phyloP scores from a whole-genome alignment of 208 protist genomes.

The Phytomonas serpens region DNA sequence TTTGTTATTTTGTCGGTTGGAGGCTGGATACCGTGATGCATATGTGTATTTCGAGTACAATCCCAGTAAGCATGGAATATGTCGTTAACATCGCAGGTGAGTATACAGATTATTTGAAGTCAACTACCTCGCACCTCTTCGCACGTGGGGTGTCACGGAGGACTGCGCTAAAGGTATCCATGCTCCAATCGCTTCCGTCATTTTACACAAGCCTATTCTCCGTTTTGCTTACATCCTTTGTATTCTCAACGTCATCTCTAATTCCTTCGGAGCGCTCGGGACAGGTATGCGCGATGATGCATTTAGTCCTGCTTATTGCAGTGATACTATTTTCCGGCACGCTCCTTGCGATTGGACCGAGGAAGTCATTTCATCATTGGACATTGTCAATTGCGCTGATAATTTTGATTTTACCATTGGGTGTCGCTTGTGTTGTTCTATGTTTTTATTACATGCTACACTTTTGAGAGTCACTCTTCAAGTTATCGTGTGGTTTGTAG shows the following conservation, averaged over 20 bases:
- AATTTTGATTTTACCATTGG: not conserved
- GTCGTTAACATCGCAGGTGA: conserved; percentile 35
- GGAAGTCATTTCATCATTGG: conserved; percentile 30
- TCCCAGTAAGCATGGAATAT: conserved; percentile 45
- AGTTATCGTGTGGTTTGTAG: not conserved
- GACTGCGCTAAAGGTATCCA: conserved; percentile 24
- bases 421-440: not conserved
- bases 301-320: conserved; percentile 29
- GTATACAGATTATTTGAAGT: conserved; percentile 60
- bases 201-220: conserved; percentile 23
- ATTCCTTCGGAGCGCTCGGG: conserved; percentile 22
- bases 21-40: conserved; percentile 32
- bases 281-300: conserved; percentile 30
- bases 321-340: conserved; percentile 25
- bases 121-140: conserved; percentile 48
- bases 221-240: conserved; percentile 25
- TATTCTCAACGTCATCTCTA: conserved; percentile 30
- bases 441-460: not conserved
- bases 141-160: conserved; percentile 24
- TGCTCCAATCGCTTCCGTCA: conserved; percentile 27
- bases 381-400: conserved; percentile 20
- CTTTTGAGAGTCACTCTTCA: not conserved
- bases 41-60: conserved; percentile 36
- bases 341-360: conserved; percentile 24
- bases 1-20: conserved; percentile 29